Base-by-base conservation (phyloP, 805 yeast species). In the Metschnikowia reukaufii region DNA sequence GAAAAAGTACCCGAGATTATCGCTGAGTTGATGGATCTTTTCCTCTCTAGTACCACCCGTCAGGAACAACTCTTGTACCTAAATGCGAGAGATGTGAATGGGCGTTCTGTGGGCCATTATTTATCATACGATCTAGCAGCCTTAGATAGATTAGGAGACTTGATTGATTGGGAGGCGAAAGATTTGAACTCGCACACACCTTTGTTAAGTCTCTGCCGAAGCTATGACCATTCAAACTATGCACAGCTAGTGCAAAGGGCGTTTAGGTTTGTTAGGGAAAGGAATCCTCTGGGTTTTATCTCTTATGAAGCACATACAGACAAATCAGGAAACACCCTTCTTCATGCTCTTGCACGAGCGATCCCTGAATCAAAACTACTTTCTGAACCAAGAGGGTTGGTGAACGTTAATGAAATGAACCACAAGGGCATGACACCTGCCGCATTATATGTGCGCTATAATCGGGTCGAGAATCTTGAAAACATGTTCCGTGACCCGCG, bases 161-260 rank as follows among this genome's bases (percentile, higher is more conserved):
- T 70, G 36, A 67, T 90, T 4, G 73, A 87, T 56, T 92, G 97
- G 97, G 73, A 70, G 6, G 61, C 65, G 12, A 76, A 76, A 42
- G 97, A 91, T 60, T 51, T 57, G 10, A 80, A 77, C 49, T 80
- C 83, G 0, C 88, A 86, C 55, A 88, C 97, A 0, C 95, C 97
- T 0, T 66, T 92, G 8, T 81, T 86, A 63, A 77, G 88, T 2
- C 65, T 88, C 2, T 82, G 88, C 52, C 68, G 96, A 45, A 81
- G 90, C 52, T 91, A 91, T 64, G 97, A 90, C 61, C 90, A 86
- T 53, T 67, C 78, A 0, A 64, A 81, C 29, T 91, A 90, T 62
- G 60, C 70, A 2, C 58, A 59, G 3, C 59, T 88, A 55, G 65
- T 88, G 4, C 40, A 54, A 15, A 63, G 59, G 10, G 79, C 82